Evolutionary conservation across 108 stramenopile genomes (phyloP).

Genomic region (Conticribra guillardii): DNA sequence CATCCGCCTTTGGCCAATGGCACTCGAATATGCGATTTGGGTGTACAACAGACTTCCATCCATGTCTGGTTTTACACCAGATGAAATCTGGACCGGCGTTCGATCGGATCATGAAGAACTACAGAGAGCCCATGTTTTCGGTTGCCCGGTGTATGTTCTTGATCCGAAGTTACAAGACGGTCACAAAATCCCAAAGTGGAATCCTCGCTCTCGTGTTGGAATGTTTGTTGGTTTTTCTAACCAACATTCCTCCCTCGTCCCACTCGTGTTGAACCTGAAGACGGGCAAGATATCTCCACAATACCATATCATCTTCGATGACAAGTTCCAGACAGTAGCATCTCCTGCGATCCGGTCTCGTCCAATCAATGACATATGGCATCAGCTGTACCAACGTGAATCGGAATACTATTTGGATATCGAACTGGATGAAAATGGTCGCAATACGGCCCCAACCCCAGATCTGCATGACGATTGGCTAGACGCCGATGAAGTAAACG

Average conservation of each 20-base stretch:
- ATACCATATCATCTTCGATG: conserved; percentile 60
- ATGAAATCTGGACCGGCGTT: conserved; percentile 23
- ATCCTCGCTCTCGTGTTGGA: conserved; percentile 41
- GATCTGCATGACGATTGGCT: not conserved
- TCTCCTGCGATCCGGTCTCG: not conserved
- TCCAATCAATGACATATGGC: not conserved
- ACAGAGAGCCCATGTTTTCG: conserved; percentile 29
- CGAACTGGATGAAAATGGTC: not conserved
- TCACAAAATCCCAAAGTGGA: conserved; percentile 51
- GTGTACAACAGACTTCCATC: conserved; percentile 16
- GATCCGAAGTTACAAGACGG: conserved; percentile 47
- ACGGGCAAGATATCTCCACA: conserved; percentile 57
- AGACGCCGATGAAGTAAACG: not conserved
- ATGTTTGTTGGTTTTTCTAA: conserved; percentile 46
- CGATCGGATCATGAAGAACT: conserved; percentile 2
- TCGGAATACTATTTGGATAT: conserved; percentile 2
- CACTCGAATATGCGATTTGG: conserved; percentile 47
- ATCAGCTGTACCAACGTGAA: too few species aligned
- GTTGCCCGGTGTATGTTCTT: conserved; percentile 57
- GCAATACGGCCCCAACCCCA: not conserved
- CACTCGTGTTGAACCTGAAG: conserved; percentile 41
- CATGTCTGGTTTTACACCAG: conserved; percentile 34
- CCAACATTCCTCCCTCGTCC: conserved; percentile 40
- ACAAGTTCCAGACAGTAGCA: conserved; percentile 49
- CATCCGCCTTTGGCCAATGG: conserved; percentile 47